Percentiles rank a stretch among this genome's conserved stretches.
These are phyloP conservation scores for Danielia oregonensis DNA, from an alignment of 805 yeast species.

Conservation along the genomic window DNA sequence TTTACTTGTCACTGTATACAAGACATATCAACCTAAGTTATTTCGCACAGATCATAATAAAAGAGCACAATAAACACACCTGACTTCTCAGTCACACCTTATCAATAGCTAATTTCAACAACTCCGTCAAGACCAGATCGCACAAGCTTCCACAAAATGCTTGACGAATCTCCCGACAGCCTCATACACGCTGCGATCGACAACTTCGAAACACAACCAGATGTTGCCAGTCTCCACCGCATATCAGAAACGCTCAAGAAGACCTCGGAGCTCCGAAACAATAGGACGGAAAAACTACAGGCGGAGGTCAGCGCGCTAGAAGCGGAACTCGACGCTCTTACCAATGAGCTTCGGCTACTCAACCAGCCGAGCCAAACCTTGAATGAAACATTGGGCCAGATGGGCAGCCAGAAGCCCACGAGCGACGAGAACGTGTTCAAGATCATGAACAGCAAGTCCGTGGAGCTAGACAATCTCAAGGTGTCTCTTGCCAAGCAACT, in stretches of 20 bases:
- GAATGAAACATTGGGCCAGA: slow-evolving; percentile 16
- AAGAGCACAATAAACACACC: too few relatives aligned
- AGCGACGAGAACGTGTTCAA: slow-evolving; percentile 23
- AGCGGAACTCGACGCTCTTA: slow-evolving; percentile 9
- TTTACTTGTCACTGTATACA: too few relatives aligned
- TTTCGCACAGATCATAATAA: too few relatives aligned
- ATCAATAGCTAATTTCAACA: too few relatives aligned
- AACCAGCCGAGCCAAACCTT: slow-evolving; percentile 20
- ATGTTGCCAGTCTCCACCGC: slow-evolving; percentile 42
- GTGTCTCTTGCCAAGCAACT: slow-evolving; percentile 50
- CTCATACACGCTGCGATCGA: slow-evolving; percentile 42
- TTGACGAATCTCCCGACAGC: slow-evolving; percentile 30
- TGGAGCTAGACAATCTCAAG: slow-evolving; percentile 42
- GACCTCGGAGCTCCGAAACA: slow-evolving; percentile 26
- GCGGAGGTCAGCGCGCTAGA: slow-evolving; percentile 10
- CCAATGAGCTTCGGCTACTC: slow-evolving; percentile 19
- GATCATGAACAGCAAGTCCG: slow-evolving; percentile 23
- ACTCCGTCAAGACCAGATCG: too few relatives aligned
- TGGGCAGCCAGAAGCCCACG: slow-evolving; percentile 17
- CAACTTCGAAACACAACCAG: slow-evolving; percentile 51
- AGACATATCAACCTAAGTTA: too few relatives aligned
- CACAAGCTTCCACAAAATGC: too few relatives aligned
- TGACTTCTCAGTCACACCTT: too few relatives aligned
- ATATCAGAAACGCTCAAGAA: slow-evolving; percentile 36
- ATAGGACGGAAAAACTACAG: slow-evolving; percentile 16